Conservation (phyloP, 202 grass and related monocot genomes). For the Elaeis oleifera region DNA sequence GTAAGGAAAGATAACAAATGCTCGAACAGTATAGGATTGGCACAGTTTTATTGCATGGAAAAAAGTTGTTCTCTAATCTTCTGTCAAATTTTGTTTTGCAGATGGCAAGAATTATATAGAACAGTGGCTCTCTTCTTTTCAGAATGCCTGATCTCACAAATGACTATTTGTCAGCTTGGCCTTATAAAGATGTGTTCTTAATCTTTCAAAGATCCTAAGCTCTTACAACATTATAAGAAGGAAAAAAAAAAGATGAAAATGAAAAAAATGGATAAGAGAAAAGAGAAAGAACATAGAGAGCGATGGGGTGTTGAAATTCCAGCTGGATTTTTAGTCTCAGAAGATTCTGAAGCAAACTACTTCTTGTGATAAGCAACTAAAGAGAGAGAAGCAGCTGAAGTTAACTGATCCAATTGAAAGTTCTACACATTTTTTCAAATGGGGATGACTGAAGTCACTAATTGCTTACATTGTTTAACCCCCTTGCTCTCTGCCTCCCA, state of each 20-base stretch:
- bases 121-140: conserved; percentile 61
- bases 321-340: not conserved
- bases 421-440: not conserved
- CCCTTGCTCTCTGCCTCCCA: conserved; percentile 1
- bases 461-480: conserved; percentile 9
- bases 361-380: not conserved
- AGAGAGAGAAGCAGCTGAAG: not conserved
- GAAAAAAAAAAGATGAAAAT: not conserved
- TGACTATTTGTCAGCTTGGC: conserved; percentile 17
- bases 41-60: not conserved
- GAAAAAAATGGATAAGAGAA: not conserved
- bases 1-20: not conserved
- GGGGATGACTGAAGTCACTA: not conserved
- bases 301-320: conserved; percentile 4
- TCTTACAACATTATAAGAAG: not conserved
- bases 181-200: conserved; percentile 25
- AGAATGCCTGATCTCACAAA: conserved; percentile 31
- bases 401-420: not conserved
- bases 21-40: not conserved
- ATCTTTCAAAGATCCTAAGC: not conserved
- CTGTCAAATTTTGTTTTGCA: conserved; percentile 29
- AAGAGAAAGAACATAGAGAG: not conserved
- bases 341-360: not conserved
- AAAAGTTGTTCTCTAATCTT: conserved; percentile 7
- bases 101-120: conserved; percentile 51